phyloP scores from a whole-genome alignment of 768 basidiomycete genomes.

The Termitomyces sp. region DNA sequence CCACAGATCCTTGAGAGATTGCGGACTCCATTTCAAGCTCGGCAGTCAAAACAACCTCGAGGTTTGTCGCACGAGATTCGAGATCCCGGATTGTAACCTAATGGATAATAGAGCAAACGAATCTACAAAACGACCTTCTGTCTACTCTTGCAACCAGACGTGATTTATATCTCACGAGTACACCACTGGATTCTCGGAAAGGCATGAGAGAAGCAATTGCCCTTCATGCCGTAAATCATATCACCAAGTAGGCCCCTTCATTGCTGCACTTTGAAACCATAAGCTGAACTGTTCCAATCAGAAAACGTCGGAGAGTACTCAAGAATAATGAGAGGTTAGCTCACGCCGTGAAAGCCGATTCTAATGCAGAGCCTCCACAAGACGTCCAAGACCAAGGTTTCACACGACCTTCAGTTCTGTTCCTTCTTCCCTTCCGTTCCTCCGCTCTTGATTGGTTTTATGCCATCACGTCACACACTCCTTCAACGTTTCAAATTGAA shows the following conservation, averaged over 20 bases:
- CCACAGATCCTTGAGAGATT: slow-evolving; percentile 54
- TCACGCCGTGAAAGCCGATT: slow-evolving; percentile 53
- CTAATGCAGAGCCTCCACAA: slow-evolving; percentile 51
- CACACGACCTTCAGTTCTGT: slow-evolving; percentile 89
- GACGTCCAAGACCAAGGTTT: slow-evolving; percentile 96
- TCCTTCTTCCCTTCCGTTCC: slow-evolving; percentile 92
- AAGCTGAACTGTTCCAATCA: slow-evolving; percentile 25
- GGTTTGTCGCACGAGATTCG: slow-evolving; percentile 29
- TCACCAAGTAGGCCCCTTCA: slow-evolving; percentile 61
- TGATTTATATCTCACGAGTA: slow-evolving; percentile 72
- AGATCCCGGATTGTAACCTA: not conserved
- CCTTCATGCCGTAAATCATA: slow-evolving; percentile 83
- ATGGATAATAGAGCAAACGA: slow-evolving; percentile 33
- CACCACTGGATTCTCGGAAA: slow-evolving; percentile 60
- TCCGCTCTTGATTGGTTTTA: slow-evolving; percentile 78
- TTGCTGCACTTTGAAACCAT: not conserved
- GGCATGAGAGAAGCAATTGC: slow-evolving; percentile 61
- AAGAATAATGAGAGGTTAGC: slow-evolving; percentile 95
- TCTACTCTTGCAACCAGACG: slow-evolving; percentile 58
- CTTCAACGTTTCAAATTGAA: slow-evolving; percentile 77
- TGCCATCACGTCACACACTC: slow-evolving; percentile 73
- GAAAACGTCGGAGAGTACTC: slow-evolving; percentile 84
- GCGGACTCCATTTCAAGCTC: slow-evolving; percentile 44
- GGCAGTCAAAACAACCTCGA: slow-evolving; percentile 46
- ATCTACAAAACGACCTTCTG: slow-evolving; percentile 64